Evolutionary conservation across 805 yeast genomes (phyloP), one percentile per base, ranked within the genome.

Genomic region (Torulaspora delbrueckii): DNA sequence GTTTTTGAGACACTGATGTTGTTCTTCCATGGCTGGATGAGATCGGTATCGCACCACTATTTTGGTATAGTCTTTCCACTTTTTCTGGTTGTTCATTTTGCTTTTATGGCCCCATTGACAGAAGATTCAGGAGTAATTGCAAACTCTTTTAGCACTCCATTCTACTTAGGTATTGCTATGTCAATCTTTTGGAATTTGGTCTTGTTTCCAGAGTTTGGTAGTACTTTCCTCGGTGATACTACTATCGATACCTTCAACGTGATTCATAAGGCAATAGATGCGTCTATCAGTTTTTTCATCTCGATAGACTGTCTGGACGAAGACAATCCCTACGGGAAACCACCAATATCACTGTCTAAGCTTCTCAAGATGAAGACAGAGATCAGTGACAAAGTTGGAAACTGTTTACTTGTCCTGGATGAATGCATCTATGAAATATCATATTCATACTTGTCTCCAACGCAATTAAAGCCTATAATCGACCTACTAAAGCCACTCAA

Each of bases 131-230:
- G 54, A 0, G 51, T 47, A 1, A 58, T 69, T n/a, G 68, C 70
- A 5, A 56, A 62, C 32, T 60, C 65, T 7, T 76, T 62, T 47
- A 62, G 72, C 3, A 60, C 64, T 0, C 81, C 81, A 0, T 71
- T 76, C 46, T 68, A 72, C 37, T 27, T 74, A 16, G 78, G 78
- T 19, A 71, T 74, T 30, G 76, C 71, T 0, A 57, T 74, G 46
- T 64, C 76, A 0, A 45, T 74, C n/a, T 61, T 69, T 23, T 68
- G 74, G 57, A 75, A 74, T 46, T 40, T 76, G 33, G 28, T 62
- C 1, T 48, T 76, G 9, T 76, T 73, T 50, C 81, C 81, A 1
- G 81, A 76, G 48, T 73, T 74, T 57, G 81, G 81, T 12, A 69
- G 77, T 19, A 68, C 75, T 0, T 73, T 69, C 51, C 53, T 76